Conservation (phyloP, 257 asterid species). For the Fraxinus excelsior region DNA sequence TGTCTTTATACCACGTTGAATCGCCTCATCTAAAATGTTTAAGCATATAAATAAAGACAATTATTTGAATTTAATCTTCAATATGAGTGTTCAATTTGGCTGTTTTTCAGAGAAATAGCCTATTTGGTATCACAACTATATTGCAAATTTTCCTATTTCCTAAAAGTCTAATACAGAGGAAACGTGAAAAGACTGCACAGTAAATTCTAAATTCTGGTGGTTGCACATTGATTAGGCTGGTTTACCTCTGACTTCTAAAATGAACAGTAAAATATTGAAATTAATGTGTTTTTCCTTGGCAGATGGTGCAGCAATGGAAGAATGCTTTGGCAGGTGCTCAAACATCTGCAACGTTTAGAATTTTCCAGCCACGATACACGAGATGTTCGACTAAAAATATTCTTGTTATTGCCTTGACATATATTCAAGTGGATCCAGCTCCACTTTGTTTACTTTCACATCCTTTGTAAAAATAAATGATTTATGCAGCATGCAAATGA, state of each 20-base stretch:
- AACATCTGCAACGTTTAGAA: conserved; percentile 25
- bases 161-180: too few species aligned
- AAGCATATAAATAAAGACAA: background rate
- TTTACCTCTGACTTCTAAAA: background rate
- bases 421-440: background rate
- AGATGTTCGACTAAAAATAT: background rate
- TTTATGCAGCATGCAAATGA: background rate
- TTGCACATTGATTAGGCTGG: background rate
- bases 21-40: background rate
- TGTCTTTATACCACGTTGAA: background rate
- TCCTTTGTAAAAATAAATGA: conserved; percentile 1
- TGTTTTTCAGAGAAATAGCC: too few species aligned
- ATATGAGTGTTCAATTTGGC: background rate
- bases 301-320: conserved; percentile 42
- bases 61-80: background rate
- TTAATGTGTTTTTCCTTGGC: conserved; percentile 4
- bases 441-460: background rate
- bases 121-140: too few species aligned
- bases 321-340: conserved; percentile 42
- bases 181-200: too few species aligned
- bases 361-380: background rate
- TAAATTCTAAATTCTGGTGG: too few species aligned
- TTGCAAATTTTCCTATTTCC: too few species aligned
- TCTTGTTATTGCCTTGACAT: background rate
- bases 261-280: background rate